These are phyloP conservation scores for Verticillium nonalfalfae DNA, from an alignment of 2,329 filamentous ascomycete genomes.

Conservation along the genomic window DNA sequence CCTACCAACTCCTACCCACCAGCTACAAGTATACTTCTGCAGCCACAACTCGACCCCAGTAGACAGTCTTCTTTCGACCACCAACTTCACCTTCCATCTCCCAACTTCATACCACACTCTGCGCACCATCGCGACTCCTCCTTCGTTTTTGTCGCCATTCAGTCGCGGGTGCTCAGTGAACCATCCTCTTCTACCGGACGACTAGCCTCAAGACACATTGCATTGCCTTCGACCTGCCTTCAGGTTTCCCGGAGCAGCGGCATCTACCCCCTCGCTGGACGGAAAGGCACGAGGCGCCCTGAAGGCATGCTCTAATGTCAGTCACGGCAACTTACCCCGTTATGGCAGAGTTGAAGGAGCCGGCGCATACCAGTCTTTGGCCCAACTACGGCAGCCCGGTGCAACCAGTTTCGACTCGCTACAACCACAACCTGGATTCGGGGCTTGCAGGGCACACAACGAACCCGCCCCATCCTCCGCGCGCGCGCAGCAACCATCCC, in stretches of 20 bases:
- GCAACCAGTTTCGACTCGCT: conserved; percentile 42
- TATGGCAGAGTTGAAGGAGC: conserved; percentile 60
- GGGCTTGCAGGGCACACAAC: conserved; percentile 38
- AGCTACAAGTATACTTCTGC: conserved; percentile 42
- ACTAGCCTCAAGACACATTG: conserved; percentile 14
- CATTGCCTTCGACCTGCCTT: background rate
- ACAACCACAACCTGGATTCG: conserved; percentile 43
- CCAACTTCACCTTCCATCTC: conserved; percentile 16
- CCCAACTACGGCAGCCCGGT: conserved; percentile 50
- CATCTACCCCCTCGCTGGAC: background rate
- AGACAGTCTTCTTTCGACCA: conserved; percentile 18
- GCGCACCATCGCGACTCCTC: background rate
- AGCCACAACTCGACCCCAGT: conserved; percentile 28
- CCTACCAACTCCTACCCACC: conserved; percentile 37
- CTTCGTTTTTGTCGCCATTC: background rate
- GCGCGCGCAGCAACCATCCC: conserved; percentile 43
- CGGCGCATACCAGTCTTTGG: conserved; percentile 52
- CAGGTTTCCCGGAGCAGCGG: conserved; percentile 1
- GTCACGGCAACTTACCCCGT: conserved; percentile 54
- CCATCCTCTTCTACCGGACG: background rate
- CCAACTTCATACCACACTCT: background rate
- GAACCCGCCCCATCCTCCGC: conserved; percentile 39
- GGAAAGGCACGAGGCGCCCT: conserved; percentile 5
- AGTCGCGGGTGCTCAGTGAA: background rate
- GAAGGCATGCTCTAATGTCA: conserved; percentile 52